A percentile compares a stretch with the other conserved stretches of the same genome.
Conservation (phyloP, 148 eudicot species). For the Simmondsia chinensis region DNA sequence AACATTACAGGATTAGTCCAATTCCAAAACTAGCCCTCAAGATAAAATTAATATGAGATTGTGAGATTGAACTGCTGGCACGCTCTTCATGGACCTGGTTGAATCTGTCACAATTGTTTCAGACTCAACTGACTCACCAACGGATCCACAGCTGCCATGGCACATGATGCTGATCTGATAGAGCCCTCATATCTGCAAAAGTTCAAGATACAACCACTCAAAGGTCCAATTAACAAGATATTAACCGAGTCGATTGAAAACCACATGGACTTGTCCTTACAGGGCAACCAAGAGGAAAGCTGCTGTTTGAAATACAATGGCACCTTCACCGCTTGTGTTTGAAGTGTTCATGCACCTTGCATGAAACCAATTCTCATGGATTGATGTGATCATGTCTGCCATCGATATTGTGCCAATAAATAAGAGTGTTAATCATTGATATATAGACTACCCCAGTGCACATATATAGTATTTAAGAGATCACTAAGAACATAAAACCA, state of each 20-base stretch:
- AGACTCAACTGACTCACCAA: conserved; percentile 39
- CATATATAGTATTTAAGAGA: too few species aligned
- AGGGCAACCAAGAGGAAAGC: conserved; percentile 68
- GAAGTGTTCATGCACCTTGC: conserved; percentile 80
- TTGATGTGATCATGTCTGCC: conserved; percentile 83
- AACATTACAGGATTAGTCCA: too few species aligned
- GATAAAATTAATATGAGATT: too few species aligned
- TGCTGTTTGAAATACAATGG: conserved; percentile 58
- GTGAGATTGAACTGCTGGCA: too few species aligned
- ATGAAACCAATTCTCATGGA: conserved; percentile 81
- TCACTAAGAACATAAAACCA: too few species aligned
- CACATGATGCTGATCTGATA: conserved; percentile 76
- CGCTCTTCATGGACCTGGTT: too few species aligned
- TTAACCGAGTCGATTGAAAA: background rate
- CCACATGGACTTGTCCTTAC: conserved; percentile 32
- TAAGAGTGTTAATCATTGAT: too few species aligned
- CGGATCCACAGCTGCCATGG: conserved; percentile 71
- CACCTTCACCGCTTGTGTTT: conserved; percentile 84
- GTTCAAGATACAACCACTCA: too few species aligned
- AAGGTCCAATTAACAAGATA: conserved; percentile 2
- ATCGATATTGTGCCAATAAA: conserved; percentile 1
- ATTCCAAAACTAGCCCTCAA: too few species aligned
- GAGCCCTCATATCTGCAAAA: conserved; percentile 81
- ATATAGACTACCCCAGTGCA: too few species aligned
- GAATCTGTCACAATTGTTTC: conserved; percentile 56